A percentile compares a stretch with the other conserved stretches of the same genome.
phyloP scores from a whole-genome alignment of 2,329 filamentous ascomycete genomes.

The Colletotrichum caudatum region DNA sequence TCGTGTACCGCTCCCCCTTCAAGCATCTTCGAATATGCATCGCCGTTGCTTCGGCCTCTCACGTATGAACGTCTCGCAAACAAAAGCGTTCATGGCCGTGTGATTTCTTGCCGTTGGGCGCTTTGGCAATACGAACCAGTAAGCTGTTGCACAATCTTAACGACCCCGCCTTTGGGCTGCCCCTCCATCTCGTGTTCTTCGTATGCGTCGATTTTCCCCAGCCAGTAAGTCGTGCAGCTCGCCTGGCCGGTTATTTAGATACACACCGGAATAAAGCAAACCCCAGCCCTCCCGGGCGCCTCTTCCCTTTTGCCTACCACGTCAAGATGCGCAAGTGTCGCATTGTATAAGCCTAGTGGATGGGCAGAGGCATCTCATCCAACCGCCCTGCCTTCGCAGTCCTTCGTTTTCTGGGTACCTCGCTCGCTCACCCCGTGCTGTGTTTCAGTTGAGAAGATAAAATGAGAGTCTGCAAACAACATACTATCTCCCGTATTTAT shows the following conservation, averaged over 20 bases:
- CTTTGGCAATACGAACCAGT: slow-evolving; percentile 18
- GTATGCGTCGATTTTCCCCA: slow-evolving; percentile 4
- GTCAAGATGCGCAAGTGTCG: slow-evolving; percentile 35
- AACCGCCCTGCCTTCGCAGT: slow-evolving; percentile 26
- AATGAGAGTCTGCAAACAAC: background rate
- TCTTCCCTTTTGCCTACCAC: slow-evolving; percentile 23
- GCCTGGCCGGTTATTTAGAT: slow-evolving; percentile 23
- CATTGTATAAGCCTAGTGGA: background rate
- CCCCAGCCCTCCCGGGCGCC: slow-evolving; percentile 32
- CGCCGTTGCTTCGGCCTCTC: background rate
- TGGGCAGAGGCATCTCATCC: slow-evolving; percentile 19
- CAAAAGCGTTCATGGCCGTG: background rate
- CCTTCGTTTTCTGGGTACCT: background rate
- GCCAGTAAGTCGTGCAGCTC: slow-evolving; percentile 29
- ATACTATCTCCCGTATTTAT: background rate
- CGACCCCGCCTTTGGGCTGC: slow-evolving; percentile 24
- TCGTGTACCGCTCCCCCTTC: background rate
- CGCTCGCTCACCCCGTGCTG: background rate
- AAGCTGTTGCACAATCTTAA: slow-evolving; percentile 9
- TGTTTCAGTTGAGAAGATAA: slow-evolving; percentile 23
- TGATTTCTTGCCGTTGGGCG: background rate
- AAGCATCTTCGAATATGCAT: background rate
- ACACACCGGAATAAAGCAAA: background rate
- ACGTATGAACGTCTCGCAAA: background rate
- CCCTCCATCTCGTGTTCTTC: slow-evolving; percentile 26